Conservation (phyloP, 257 asterid genomes). For the Scutellaria galericulata region DNA sequence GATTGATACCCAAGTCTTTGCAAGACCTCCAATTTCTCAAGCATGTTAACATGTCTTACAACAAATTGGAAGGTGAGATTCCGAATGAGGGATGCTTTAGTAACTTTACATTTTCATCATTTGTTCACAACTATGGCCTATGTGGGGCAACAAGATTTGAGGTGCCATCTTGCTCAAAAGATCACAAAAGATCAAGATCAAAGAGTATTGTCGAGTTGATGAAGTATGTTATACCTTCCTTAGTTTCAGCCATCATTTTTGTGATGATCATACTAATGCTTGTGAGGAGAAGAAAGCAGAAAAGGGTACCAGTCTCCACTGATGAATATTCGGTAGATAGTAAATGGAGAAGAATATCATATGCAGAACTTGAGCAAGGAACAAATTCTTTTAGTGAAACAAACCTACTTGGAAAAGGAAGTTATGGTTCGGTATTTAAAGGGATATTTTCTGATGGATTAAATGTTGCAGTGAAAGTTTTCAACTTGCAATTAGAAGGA, state of each 20-base stretch:
- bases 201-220: background rate
- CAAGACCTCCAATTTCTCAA: background rate
- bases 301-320: background rate
- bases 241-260: background rate
- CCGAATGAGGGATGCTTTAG: background rate
- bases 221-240: background rate
- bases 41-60: conserved; percentile 16
- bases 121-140: conserved; percentile 7
- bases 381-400: background rate
- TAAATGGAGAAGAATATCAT: conserved; percentile 2
- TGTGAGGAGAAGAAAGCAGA: background rate
- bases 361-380: background rate
- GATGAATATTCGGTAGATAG: background rate
- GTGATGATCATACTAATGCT: background rate
- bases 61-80: conserved; percentile 21
- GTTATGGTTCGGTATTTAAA: conserved; percentile 21
- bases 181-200: background rate
- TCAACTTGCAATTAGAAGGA: conserved; percentile 8
- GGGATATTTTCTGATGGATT: background rate
- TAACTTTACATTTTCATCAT: background rate
- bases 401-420: conserved; percentile 27
- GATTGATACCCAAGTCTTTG: background rate
- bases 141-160: conserved; percentile 3
- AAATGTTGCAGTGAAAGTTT: conserved; percentile 23
- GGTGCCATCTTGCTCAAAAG: conserved; percentile 8